Conservation (phyloP, 1,139 yeast species). For the Suzukiozyma palmioleophila region DNA sequence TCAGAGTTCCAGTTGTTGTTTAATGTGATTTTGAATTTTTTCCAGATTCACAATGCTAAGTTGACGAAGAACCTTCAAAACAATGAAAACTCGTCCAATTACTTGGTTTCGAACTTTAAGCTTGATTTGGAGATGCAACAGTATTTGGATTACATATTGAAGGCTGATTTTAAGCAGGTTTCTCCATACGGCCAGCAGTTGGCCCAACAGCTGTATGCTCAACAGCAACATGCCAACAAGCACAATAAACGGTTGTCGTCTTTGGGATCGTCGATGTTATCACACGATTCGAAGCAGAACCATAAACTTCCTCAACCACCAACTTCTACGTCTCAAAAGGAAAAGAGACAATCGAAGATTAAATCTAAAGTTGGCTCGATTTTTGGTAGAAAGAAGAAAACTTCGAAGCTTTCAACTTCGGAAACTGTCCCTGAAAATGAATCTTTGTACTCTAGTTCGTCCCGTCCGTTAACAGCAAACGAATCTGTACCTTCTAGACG, state of each 20-base stretch:
- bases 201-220: constrained; percentile 3
- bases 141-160: constrained; percentile 33
- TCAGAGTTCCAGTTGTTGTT: constrained; percentile 63
- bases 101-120: constrained; percentile 47
- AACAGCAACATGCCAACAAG: not conserved
- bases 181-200: constrained; percentile 8
- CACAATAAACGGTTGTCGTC: not conserved
- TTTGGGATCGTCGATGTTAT: not conserved
- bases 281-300: not conserved
- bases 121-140: constrained; percentile 35
- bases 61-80: constrained; percentile 41
- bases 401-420: constrained; percentile 17
- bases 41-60: constrained; percentile 55
- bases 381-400: constrained; percentile 59
- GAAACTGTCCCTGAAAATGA: constrained; percentile 33
- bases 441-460: constrained; percentile 22
- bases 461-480: constrained; percentile 6
- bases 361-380: constrained; percentile 83
- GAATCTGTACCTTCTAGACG: constrained; percentile 1
- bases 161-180: constrained; percentile 19
- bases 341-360: constrained; percentile 39
- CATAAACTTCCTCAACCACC: constrained; percentile 5
- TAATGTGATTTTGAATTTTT: constrained; percentile 63
- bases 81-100: constrained; percentile 65
- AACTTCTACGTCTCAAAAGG: constrained; percentile 5